Evolutionary conservation across 306 rosid genomes (phyloP).

Genomic region (Prunus kanzakura): DNA sequence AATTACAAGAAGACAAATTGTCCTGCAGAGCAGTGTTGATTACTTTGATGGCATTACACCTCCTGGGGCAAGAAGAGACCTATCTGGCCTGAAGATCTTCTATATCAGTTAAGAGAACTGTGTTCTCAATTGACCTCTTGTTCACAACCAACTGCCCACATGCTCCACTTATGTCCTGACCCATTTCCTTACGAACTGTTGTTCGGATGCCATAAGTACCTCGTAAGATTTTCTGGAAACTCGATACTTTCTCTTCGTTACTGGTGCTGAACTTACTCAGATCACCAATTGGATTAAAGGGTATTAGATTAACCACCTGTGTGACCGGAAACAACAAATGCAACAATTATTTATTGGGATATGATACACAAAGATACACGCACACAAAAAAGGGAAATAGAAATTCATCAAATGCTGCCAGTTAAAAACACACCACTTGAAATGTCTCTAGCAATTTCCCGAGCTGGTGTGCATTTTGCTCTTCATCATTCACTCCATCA

Average conservation of each 20-base stretch:
- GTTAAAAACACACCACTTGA: constrained; percentile 68
- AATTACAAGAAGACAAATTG: neutral
- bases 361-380: neutral
- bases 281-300: constrained; percentile 86
- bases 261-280: constrained; percentile 76
- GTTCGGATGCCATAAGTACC: constrained; percentile 80
- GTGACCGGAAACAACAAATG: constrained; percentile 21
- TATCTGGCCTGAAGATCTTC: constrained; percentile 68
- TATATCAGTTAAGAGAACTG: constrained; percentile 59
- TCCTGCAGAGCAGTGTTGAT: neutral
- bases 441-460: constrained; percentile 76
- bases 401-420: neutral
- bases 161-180: constrained; percentile 97
- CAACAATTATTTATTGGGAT: neutral
- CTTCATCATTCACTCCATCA: constrained; percentile 91
- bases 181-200: constrained; percentile 89
- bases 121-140: constrained; percentile 43
- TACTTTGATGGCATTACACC: neutral
- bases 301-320: constrained; percentile 94
- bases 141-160: constrained; percentile 91
- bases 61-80: neutral
- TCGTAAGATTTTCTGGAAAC: constrained; percentile 76
- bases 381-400: neutral
- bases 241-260: constrained; percentile 56
- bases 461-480: constrained; percentile 83